Evolutionary conservation across 805 yeast species (phyloP).

Genomic region (Candida loeiensis): DNA sequence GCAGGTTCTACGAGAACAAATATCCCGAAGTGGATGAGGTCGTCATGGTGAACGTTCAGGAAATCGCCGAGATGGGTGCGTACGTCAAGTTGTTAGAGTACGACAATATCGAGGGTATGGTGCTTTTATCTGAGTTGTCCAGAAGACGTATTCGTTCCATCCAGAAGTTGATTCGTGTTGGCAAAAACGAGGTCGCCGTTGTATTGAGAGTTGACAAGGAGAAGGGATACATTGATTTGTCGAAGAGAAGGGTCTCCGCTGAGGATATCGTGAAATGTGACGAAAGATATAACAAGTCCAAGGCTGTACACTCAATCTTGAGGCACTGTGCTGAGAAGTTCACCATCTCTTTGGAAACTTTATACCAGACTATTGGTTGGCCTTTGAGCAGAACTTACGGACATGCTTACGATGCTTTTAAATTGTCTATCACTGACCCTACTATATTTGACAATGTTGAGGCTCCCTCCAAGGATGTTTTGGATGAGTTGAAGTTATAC

Average conservation of each 20-base stretch:
- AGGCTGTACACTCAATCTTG: conserved; percentile 96
- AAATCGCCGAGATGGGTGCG: conserved; percentile 99
- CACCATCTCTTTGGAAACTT: conserved; percentile 76
- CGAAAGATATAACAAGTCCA: conserved; percentile 93
- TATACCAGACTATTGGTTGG: conserved; percentile 93
- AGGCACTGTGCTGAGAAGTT: conserved; percentile 98
- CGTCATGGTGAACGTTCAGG: conserved; percentile 98
- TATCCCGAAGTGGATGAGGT: conserved; percentile 99
- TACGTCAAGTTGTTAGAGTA: conserved; percentile 93
- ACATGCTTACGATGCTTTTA: conserved; percentile 96
- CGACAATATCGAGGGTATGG: conserved; percentile 99
- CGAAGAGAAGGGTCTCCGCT: conserved; percentile 96
- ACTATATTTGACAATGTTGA: conserved; percentile 76
- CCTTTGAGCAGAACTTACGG: conserved; percentile 94
- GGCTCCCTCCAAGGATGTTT: conserved; percentile 69
- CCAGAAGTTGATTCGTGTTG: conserved; percentile 95
- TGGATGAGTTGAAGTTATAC: conserved; percentile 81
- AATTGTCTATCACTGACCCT: conserved; percentile 89
- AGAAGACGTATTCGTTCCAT: conserved; percentile 98
- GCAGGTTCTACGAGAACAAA: conserved; percentile 97
- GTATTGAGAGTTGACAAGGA: conserved; percentile 98
- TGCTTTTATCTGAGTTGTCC: conserved; percentile 87
- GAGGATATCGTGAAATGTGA: conserved; percentile 97
- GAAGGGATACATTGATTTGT: conserved; percentile 95
- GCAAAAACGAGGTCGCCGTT: conserved; percentile 96